These are phyloP conservation scores for Avena atlantica DNA, from an alignment of 176 grass and related monocot genomes.

Conservation along the genomic window DNA sequence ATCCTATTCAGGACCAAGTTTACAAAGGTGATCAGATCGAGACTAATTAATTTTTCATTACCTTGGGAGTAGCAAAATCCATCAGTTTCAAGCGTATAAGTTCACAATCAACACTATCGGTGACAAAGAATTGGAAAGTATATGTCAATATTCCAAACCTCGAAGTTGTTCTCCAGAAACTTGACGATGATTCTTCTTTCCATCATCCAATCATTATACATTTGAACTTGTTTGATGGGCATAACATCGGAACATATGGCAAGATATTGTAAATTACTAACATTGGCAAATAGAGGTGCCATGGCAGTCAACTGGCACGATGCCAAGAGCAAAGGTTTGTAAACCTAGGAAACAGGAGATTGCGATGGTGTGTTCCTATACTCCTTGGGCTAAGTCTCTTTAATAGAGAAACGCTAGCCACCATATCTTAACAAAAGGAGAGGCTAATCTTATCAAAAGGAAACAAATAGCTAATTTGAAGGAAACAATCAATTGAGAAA, in stretches of 20 bases:
- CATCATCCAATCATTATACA: no score
- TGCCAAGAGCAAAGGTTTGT: not conserved
- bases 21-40: not conserved
- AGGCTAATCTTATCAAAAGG: not conserved
- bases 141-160: not conserved
- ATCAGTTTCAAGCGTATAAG: not conserved
- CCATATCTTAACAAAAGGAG: not conserved
- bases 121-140: not conserved
- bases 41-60: not conserved
- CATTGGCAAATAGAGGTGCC: not conserved
- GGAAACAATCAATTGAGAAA: not conserved
- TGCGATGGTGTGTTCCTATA: not conserved
- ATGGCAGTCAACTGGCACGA: not conserved
- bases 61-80: not conserved
- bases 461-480: not conserved
- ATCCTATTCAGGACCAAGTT: not conserved
- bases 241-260: not conserved
- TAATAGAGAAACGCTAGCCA: not conserved
- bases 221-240: no score
- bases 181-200: no score
- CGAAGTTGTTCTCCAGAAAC: not conserved
- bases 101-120: not conserved
- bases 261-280: slow-evolving; percentile 4
- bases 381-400: not conserved
- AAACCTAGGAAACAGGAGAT: not conserved